Percentiles rank a stretch among this genome's conserved stretches.
Evolutionary conservation across 164 flowering plant species (phyloP).

Genomic region (Annona cherimola): DNA sequence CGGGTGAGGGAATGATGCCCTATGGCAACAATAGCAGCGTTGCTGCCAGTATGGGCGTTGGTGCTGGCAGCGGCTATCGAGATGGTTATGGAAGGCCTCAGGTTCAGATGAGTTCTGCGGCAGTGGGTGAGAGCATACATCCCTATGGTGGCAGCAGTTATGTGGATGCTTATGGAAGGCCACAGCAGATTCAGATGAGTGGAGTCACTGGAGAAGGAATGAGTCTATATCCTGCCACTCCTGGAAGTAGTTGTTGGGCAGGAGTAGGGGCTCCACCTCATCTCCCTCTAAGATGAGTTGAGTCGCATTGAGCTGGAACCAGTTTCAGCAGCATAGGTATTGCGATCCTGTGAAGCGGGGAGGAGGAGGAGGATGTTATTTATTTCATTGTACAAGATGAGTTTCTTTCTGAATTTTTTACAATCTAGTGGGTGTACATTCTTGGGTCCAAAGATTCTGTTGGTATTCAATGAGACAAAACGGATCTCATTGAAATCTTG

Average conservation of each 20-base stretch:
- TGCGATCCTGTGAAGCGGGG: too few species aligned
- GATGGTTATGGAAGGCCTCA: slow-evolving; percentile 38
- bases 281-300: slow-evolving; percentile 11
- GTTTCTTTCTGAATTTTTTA: too few species aligned
- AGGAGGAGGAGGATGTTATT: too few species aligned
- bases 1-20: slow-evolving; percentile 26
- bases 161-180: slow-evolving; percentile 34
- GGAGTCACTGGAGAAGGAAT: slow-evolving; percentile 24
- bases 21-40: slow-evolving; percentile 15
- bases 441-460: too few species aligned
- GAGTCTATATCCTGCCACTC: slow-evolving; percentile 15
- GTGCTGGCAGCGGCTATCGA: slow-evolving; percentile 11
- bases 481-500: too few species aligned
- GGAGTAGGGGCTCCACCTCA: slow-evolving; percentile 2
- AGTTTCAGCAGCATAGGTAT: too few species aligned
- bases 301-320: neutral
- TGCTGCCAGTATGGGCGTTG: slow-evolving; percentile 8
- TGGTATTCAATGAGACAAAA: too few species aligned
- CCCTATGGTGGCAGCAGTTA: slow-evolving; percentile 21
- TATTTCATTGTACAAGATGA: too few species aligned
- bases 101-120: slow-evolving; percentile 20
- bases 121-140: slow-evolving; percentile 23
- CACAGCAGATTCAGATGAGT: slow-evolving; percentile 23
- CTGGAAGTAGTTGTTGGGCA: slow-evolving; percentile 5
- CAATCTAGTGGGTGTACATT: too few species aligned